Evolutionary conservation across 2,329 filamentous ascomycete species (phyloP).

Genomic region (Calonectria ilicicola): DNA sequence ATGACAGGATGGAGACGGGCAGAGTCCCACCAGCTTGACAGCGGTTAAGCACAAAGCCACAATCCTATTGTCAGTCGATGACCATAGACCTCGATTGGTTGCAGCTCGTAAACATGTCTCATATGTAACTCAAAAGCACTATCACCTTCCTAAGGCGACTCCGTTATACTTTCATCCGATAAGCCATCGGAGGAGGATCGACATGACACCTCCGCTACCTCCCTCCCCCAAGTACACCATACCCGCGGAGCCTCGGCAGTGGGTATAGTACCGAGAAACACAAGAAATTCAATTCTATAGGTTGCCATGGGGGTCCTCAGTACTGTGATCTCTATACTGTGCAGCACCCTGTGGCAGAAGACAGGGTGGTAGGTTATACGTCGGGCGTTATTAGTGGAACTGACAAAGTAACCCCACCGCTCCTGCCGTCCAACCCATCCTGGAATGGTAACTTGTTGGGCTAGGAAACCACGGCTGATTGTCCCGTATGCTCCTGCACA

Average conservation of each 20-base stretch:
- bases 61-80: not conserved
- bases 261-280: not conserved
- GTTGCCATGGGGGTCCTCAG: not conserved
- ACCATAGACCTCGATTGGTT: not conserved
- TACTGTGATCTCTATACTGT: not conserved
- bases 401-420: slow-evolving; percentile 10
- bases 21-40: slow-evolving; percentile 3
- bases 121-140: not conserved
- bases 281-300: not conserved
- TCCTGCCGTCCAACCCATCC: slow-evolving; percentile 4
- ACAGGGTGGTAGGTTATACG: slow-evolving; percentile 3
- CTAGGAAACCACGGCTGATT: not conserved
- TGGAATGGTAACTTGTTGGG: not conserved
- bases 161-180: slow-evolving; percentile 3
- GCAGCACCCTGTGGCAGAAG: not conserved
- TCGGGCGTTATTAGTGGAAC: slow-evolving; percentile 11
- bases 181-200: not conserved
- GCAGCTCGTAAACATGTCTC: not conserved
- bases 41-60: not conserved
- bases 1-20: not conserved
- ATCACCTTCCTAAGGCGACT: slow-evolving; percentile 1
- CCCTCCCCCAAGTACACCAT: not conserved
- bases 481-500: not conserved
- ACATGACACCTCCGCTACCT: not conserved
- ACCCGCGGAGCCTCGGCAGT: slow-evolving; percentile 5